Conservation (phyloP, 768 basidiomycete species). For the Lactarius sanguifluus region DNA sequence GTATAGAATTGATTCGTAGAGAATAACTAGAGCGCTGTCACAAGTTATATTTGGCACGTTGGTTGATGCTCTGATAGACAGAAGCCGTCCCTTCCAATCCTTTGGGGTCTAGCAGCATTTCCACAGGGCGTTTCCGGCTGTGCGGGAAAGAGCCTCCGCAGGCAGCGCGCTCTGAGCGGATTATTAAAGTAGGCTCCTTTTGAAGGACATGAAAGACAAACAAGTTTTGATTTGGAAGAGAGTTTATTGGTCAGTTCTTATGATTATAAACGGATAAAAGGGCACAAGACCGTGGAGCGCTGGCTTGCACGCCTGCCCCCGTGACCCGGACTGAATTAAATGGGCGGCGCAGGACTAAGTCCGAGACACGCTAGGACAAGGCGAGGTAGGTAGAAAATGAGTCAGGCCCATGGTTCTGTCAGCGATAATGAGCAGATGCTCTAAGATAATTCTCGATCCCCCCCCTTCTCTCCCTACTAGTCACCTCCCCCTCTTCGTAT, state of each 20-base stretch:
- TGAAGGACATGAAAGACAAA: background rate
- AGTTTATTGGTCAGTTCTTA: background rate
- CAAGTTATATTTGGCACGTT: conserved; percentile 16
- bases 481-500: conserved; percentile 1
- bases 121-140: background rate
- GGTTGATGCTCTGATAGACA: background rate
- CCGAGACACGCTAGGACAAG: conserved; percentile 21
- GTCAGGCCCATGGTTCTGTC: conserved; percentile 10
- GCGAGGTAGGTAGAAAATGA: conserved; percentile 3
- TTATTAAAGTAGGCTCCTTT: background rate
- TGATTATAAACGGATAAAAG: conserved; percentile 17
- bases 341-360: conserved; percentile 25
- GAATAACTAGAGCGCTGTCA: conserved; percentile 5
- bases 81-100: background rate
- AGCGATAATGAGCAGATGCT: conserved; percentile 3
- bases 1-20: conserved; percentile 5
- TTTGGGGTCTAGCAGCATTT: background rate
- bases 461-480: background rate
- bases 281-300: conserved; percentile 21
- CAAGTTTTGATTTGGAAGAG: conserved; percentile 9
- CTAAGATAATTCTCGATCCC: background rate
- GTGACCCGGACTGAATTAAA: conserved; percentile 9
- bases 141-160: background rate
- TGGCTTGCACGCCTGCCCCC: conserved; percentile 13
- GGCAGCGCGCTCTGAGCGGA: background rate